Base-by-base conservation (phyloP, 73 alveolate species). In the Blepharisma stoltei region DNA sequence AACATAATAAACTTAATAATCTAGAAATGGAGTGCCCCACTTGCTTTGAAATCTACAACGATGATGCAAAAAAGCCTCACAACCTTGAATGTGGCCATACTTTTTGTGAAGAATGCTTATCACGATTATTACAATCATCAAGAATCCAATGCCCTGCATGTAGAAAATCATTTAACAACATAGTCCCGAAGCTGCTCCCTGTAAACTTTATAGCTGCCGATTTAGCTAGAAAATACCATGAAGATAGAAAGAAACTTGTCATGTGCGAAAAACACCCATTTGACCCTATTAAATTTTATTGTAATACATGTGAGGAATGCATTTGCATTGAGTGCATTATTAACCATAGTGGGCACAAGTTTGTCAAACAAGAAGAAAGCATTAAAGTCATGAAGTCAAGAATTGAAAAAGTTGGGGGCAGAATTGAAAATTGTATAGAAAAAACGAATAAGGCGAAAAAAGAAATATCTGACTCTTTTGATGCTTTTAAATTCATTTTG, bases 241-340 rank as follows among this genome's bases (percentile, higher is more conserved):
- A 91, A 69, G 81, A 84, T 54, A 27, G 83, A 25, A 84, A 83
- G 76, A 87, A 80, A 60, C 76, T 82, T 73, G 50, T 71, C 20
- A 50, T 89, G 46, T 91, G 97, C 71, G 71, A 92, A 6, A 54
- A 44, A 6, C 97, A 91, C 55, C 78, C 86, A 7, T 69, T 73
- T 47, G 92, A 87, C 55, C 87, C 86, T 20, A 69, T 88, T 60
- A 55, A 92, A 55, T 84, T 78, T 60, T 91, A 69, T 86, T 91
- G 97, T 67, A 88, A 89, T 48, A 87, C 94, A 11, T 90, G 94
- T 81, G 55, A 84, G 70, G 7, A 43, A 44, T 81, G 86, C 44
- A 88, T 91, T 53, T 91, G 97, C 52, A 83, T 88, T 21, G 97
- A 91, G 70, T 91, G 97, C 84, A 89, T 91, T 9, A 77, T 89